These are phyloP conservation scores for Blastobotrys malaysiensis DNA, from an alignment of 1,139 yeast species.

Conservation along the genomic window DNA sequence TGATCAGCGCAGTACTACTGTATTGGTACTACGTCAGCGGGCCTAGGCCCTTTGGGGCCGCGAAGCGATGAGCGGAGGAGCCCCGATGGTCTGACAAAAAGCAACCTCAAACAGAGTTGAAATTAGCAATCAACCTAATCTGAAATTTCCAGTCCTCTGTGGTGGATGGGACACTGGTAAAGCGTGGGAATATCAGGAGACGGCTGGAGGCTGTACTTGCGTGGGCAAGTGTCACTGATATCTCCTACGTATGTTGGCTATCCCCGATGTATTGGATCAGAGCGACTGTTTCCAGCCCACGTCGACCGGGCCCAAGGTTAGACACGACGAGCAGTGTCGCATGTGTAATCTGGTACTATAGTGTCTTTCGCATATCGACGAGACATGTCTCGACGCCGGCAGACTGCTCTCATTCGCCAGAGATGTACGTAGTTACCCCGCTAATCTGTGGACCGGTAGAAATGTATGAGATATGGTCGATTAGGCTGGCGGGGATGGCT, in stretches of 20 bases:
- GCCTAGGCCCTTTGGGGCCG: background rate
- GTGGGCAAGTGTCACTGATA: background rate
- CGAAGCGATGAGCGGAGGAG: background rate
- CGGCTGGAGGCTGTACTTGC: too few species aligned
- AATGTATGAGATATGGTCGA: background rate
- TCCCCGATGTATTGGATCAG: too few species aligned
- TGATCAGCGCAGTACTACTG: background rate
- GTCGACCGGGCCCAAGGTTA: background rate
- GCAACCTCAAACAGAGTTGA: background rate
- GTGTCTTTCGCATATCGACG: background rate
- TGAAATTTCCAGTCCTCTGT: background rate
- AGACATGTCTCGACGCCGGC: background rate
- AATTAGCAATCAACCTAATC: background rate
- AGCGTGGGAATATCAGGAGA: too few species aligned
- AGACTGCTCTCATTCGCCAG: background rate
- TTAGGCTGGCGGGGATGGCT: background rate
- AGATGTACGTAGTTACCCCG: background rate
- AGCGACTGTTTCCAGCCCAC: background rate
- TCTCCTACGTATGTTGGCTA: too few species aligned
- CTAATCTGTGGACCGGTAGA: background rate
- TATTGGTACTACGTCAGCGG: background rate
- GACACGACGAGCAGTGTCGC: background rate
- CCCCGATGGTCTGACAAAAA: background rate
- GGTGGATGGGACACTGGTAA: too few species aligned
- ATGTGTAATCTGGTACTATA: too few species aligned